A percentile compares a stretch with the other conserved stretches of the same genome.
phyloP scores from a whole-genome alignment of 73 alveolate genomes.

The Paramecium pentaurelia region DNA sequence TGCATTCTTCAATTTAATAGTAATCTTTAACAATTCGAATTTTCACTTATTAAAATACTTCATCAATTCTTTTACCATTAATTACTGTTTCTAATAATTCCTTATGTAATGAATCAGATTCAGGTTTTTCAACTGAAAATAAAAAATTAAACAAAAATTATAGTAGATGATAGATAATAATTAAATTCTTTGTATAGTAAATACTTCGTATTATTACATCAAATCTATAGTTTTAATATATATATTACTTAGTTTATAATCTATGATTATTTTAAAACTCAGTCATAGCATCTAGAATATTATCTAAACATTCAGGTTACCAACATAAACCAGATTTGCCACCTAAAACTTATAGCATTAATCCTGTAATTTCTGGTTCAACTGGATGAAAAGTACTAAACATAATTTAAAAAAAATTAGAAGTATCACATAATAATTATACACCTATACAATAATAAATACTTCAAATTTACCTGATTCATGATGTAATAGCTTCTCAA shows the following conservation, averaged over 20 bases:
- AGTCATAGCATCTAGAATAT: constrained; percentile 6
- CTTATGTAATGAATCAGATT: background rate
- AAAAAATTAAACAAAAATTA: background rate
- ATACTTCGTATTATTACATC: constrained; percentile 10
- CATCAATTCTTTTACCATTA: constrained; percentile 16
- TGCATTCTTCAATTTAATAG: background rate
- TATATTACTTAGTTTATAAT: background rate
- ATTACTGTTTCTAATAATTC: background rate
- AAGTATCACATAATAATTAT: background rate
- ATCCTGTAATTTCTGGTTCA: constrained; percentile 38
- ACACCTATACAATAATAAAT: background rate
- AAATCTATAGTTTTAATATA: background rate
- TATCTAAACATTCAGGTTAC: background rate
- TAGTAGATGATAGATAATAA: background rate
- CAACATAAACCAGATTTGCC: constrained; percentile 20
- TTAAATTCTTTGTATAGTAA: background rate
- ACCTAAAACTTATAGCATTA: background rate
- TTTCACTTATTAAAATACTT: background rate
- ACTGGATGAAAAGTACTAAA: constrained; percentile 23
- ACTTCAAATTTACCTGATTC: background rate
- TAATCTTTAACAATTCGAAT: background rate
- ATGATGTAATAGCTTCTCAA: background rate
- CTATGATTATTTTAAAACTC: constrained; percentile 1
- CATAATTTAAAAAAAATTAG: background rate
- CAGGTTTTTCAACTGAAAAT: background rate